These are phyloP conservation scores for Colletotrichum endophyticum DNA, from an alignment of 2,329 filamentous ascomycete genomes.

Conservation along the genomic window DNA sequence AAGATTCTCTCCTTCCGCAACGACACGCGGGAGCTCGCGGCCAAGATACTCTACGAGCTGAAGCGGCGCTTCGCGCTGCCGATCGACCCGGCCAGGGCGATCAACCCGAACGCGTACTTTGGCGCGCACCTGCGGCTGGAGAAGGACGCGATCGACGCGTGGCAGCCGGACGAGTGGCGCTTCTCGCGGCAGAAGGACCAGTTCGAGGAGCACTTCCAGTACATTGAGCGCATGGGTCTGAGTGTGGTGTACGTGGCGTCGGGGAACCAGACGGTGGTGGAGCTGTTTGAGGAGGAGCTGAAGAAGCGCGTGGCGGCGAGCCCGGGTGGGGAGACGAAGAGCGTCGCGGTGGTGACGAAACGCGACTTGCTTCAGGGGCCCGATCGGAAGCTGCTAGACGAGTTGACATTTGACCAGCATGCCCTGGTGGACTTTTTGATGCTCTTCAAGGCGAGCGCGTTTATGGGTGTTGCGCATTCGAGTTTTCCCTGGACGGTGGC, in stretches of 20 bases:
- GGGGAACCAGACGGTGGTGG: slow-evolving; percentile 31
- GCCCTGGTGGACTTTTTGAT: slow-evolving; percentile 36
- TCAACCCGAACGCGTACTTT: slow-evolving; percentile 30
- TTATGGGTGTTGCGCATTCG: slow-evolving; percentile 37
- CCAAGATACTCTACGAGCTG: slow-evolving; percentile 28
- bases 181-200: slow-evolving; percentile 34
- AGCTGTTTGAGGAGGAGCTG: slow-evolving; percentile 26
- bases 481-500: slow-evolving; percentile 38
- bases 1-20: slow-evolving; percentile 36
- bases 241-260: slow-evolving; percentile 33
- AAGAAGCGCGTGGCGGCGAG: not conserved
- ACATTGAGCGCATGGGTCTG: slow-evolving; percentile 28
- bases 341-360: slow-evolving; percentile 35
- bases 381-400: slow-evolving; percentile 23
- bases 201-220: slow-evolving; percentile 31
- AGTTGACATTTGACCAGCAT: slow-evolving; percentile 36
- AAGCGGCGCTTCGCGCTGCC: slow-evolving; percentile 22
- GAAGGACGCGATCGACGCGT: slow-evolving; percentile 32
- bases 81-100: slow-evolving; percentile 27
- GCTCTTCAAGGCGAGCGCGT: slow-evolving; percentile 34
- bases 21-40: slow-evolving; percentile 33
- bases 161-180: slow-evolving; percentile 32
- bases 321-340: not conserved
- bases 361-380: slow-evolving; percentile 28
- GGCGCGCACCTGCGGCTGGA: slow-evolving; percentile 36